These are phyloP conservation scores for Waltergamsia citrina DNA, from an alignment of 2,329 filamentous ascomycete genomes.

Conservation along the genomic window DNA sequence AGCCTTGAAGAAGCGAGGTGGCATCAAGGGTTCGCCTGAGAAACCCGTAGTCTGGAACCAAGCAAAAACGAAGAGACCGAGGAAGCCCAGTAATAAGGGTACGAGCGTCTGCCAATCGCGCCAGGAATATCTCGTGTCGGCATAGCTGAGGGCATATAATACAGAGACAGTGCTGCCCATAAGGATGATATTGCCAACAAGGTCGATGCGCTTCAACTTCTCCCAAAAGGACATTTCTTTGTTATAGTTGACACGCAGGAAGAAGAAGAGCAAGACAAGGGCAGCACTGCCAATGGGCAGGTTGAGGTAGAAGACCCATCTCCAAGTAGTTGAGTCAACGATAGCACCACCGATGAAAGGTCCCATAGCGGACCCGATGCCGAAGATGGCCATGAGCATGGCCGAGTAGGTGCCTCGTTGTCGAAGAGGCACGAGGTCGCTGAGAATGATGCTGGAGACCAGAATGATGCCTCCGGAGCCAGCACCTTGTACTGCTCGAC, in stretches of 20 bases:
- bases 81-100: slow-evolving; percentile 27
- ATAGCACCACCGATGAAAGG: slow-evolving; percentile 16
- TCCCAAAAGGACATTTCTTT: too few relatives aligned
- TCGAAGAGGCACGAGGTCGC: slow-evolving; percentile 38
- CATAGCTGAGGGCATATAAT: slow-evolving; percentile 8
- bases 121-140: slow-evolving; percentile 6
- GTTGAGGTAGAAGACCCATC: slow-evolving; percentile 26
- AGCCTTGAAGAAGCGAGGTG: slow-evolving; percentile 10
- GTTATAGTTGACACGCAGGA: slow-evolving; percentile 10
- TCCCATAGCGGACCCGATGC: too few relatives aligned
- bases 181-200: slow-evolving; percentile 25
- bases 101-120: slow-evolving; percentile 4
- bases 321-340: slow-evolving; percentile 4
- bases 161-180: slow-evolving; percentile 18
- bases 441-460: slow-evolving; percentile 18
- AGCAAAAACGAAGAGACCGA: slow-evolving; percentile 20
- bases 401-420: slow-evolving; percentile 31
- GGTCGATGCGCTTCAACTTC: slow-evolving; percentile 23
- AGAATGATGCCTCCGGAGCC: slow-evolving; percentile 24
- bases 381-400: slow-evolving; percentile 18
- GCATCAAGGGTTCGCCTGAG: slow-evolving; percentile 13
- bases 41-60: slow-evolving; percentile 12
- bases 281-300: slow-evolving; percentile 15
- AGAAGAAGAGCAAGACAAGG: slow-evolving; percentile 10
- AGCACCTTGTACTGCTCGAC: slow-evolving; percentile 37